Evolutionary conservation across 2,329 filamentous ascomycete species (phyloP), one percentile per base, ranked within the genome.

Genomic region (Cladophialophora bantiana): DNA sequence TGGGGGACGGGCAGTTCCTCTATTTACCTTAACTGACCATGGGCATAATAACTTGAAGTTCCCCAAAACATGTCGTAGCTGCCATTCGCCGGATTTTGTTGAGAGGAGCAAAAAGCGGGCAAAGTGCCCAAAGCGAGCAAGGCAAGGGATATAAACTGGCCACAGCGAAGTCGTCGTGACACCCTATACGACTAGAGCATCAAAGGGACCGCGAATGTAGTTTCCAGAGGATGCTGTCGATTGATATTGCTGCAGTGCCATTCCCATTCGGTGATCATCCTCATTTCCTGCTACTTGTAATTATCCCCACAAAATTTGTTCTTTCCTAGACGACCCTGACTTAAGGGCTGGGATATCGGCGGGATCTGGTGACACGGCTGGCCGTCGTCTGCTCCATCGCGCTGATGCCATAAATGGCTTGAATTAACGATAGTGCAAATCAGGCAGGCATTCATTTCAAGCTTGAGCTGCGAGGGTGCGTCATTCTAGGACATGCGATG

Each of bases 1-100:
- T 60, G 7, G 52, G 58, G 10, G 15, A 20, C 5, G 26, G 18
- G 7, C 31, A 32, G 18, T 52, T 7, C n/a, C 26, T 42, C 20
- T 12, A 4, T 12, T 34, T 13, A 4, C 34, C 12, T 3, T 48
- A 13, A 60, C 58, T 36, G n/a, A 60, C 58, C 58, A 26, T 60
- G 58, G 10, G 58, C 58, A 52, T 60, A 60, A 6, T 60, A 60
- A 18, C 58, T 60, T 34, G 58, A 60, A 34, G 58, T 60, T n/a
- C 58, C 58, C 58, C 58, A 60, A n/a, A 60, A 60, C 58, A 60
- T 60, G 42, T 60, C 58, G 31, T 60, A 52, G 20, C 42, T 60
- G 7, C 26, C 42, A 52, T 60, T 60, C 9, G 58, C 50, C n/a
- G 42, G n/a, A 7, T 3, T 36, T 20, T 13, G 12, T 4, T 35